Percentiles rank a stretch among this genome's conserved stretches.
These are phyloP conservation scores for Fusarium piperis DNA, from an alignment of 2,329 filamentous ascomycete species.

Conservation along the genomic window DNA sequence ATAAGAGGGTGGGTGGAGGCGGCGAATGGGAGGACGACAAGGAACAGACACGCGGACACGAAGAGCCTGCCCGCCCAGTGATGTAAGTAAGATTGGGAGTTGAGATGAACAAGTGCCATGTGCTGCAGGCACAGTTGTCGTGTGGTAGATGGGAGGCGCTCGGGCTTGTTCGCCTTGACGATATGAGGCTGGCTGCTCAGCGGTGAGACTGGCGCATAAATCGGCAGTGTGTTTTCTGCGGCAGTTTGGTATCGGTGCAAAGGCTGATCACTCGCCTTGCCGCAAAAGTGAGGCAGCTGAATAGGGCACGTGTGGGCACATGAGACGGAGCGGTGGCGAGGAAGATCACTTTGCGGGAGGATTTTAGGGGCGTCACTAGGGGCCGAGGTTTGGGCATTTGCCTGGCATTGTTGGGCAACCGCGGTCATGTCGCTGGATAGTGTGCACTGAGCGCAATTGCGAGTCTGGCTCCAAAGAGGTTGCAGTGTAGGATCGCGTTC, in stretches of 20 bases:
- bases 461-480: slow-evolving; percentile 8
- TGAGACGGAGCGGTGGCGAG: slow-evolving; percentile 1
- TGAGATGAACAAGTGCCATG: slow-evolving; percentile 26
- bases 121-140: slow-evolving; percentile 11
- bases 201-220: slow-evolving; percentile 6
- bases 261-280: background rate
- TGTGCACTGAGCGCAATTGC: slow-evolving; percentile 12
- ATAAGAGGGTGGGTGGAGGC: slow-evolving; percentile 10
- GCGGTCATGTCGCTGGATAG: background rate
- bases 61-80: slow-evolving; percentile 3
- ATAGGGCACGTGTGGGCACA: slow-evolving; percentile 20
- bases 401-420: background rate
- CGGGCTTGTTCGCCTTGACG: slow-evolving; percentile 12
- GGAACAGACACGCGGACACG: slow-evolving; percentile 6
- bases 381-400: slow-evolving; percentile 3
- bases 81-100: slow-evolving; percentile 8
- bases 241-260: background rate
- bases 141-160: slow-evolving; percentile 2
- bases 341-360: slow-evolving; percentile 1
- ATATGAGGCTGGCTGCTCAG: background rate
- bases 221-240: background rate
- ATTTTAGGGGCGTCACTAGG: background rate
- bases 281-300: background rate
- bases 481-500: slow-evolving; percentile 4
- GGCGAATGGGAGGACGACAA: slow-evolving; percentile 17